Percentiles rank a stretch among this genome's conserved stretches.
Evolutionary conservation across 2,329 filamentous ascomycete species (phyloP).

Genomic region (Fusarium anthophilum): DNA sequence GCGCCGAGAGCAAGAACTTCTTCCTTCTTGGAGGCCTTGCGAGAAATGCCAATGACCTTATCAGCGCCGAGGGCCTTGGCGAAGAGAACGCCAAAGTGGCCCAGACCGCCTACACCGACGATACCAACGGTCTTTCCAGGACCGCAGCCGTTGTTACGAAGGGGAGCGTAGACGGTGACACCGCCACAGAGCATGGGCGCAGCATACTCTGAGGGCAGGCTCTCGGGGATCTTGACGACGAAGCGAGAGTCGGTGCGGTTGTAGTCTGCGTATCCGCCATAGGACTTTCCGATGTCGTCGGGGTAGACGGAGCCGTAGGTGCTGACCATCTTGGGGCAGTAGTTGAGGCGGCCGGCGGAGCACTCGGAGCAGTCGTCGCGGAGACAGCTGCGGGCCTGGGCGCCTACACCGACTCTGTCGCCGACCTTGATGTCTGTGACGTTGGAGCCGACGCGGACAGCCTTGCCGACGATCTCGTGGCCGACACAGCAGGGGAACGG

Average conservation of each 20-base stretch:
- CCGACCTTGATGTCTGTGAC: constrained; percentile 64
- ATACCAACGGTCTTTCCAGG: constrained; percentile 74
- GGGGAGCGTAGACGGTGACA: constrained; percentile 71
- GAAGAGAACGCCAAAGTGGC: constrained; percentile 73
- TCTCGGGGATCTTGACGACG: constrained; percentile 56
- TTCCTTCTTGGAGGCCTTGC: constrained; percentile 59
- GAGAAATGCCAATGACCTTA: constrained; percentile 66
- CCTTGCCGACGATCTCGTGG: constrained; percentile 72
- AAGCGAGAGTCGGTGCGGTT: constrained; percentile 54
- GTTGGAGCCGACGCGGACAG: constrained; percentile 61
- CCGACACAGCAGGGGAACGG: constrained; percentile 63
- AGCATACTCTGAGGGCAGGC: constrained; percentile 50
- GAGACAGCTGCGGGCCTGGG: constrained; percentile 66
- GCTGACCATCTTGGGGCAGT: constrained; percentile 52
- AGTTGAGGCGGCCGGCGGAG: constrained; percentile 51
- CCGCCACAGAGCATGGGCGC: constrained; percentile 77
- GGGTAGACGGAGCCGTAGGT: constrained; percentile 65
- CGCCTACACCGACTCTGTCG: constrained; percentile 71
- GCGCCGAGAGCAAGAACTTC: constrained; percentile 67
- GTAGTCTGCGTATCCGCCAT: constrained; percentile 58
- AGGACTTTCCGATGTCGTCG: constrained; percentile 51
- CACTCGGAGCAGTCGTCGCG: constrained; percentile 53
- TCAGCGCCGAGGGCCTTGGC: constrained; percentile 73
- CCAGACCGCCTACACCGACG: constrained; percentile 72
- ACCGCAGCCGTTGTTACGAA: constrained; percentile 69